phyloP scores from a whole-genome alignment of 2,329 filamentous ascomycete genomes.

The Penicillium sp. region DNA sequence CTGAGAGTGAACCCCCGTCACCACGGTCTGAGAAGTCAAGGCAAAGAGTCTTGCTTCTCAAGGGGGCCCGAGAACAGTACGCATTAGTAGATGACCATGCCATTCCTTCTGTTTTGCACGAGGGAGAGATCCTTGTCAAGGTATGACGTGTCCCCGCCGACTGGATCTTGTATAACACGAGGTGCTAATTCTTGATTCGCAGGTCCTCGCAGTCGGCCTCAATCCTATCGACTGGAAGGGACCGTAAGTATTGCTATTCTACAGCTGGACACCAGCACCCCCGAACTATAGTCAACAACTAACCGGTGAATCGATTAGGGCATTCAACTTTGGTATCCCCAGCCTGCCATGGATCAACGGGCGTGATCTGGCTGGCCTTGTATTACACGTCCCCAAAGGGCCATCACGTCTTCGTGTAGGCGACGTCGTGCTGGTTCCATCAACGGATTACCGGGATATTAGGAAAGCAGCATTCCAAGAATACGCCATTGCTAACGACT shows the following conservation, averaged over 20 bases:
- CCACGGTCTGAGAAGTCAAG: conserved; percentile 10
- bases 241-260: conserved; percentile 50
- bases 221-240: conserved; percentile 78
- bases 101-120: conserved; percentile 45
- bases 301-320: conserved; percentile 41
- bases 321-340: conserved; percentile 69
- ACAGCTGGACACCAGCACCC: background rate
- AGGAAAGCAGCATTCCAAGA: conserved; percentile 71
- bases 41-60: conserved; percentile 52
- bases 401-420: conserved; percentile 53
- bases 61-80: conserved; percentile 52
- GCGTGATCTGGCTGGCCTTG: conserved; percentile 64
- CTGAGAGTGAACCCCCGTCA: background rate
- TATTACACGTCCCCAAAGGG: conserved; percentile 49
- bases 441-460: conserved; percentile 70
- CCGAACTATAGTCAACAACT: background rate
- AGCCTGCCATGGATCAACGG: conserved; percentile 66
- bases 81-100: conserved; percentile 43
- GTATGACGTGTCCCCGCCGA: conserved; percentile 21
- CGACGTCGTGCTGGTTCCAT: conserved; percentile 62
- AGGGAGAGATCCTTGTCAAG: conserved; percentile 61
- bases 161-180: background rate
- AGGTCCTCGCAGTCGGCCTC: conserved; percentile 61
- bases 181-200: conserved; percentile 2
- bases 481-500: conserved; percentile 63